Evolutionary conservation across 257 asterid species (phyloP), one percentile per base, ranked within the genome.

Genomic region (Jaltomata sinuosa): DNA sequence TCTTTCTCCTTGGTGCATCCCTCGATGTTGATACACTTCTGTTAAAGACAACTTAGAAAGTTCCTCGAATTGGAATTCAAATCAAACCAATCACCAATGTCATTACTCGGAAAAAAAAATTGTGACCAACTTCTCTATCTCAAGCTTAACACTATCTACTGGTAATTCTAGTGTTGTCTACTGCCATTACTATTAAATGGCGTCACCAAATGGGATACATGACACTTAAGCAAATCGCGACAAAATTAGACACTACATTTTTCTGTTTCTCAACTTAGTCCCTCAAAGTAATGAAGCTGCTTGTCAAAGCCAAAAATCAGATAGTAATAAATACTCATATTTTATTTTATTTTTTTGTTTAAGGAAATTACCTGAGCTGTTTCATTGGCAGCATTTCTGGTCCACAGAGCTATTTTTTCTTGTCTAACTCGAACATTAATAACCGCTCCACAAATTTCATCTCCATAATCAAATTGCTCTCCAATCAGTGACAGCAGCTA

Each of bases 381-480:
- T 90, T 95, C 98, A 95, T 93, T 94, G 22, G 91, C 84, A 85
- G 99, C 98, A 92, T 97, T 93, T 92, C 93, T 97, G 38, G 99
- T 97, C 99, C 98, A 97, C 31, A 94, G 16, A 84, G 96, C 61
- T 85, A 95, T 91, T 88, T 88, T 95, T 78, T 97, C 99, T 88
- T 93, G 93, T 91, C 76, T 95, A 72, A 31, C 38, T 86, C 98
- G 91, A 74, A 95, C 93, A 89, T 89, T 95, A 82, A 95, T 93
- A 88, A 97, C 98, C 16, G 97, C 99, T 86, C 99, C 99, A 89
- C 99, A 97, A 47, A 97, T 97, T 83, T 97, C 99, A 87, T 95
- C 98, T 84, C 98, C 98, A 86, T 92, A 62, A 79, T 95, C 94
- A 87, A 97, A 97, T 87, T 97, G 98, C 85, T 97, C 99, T 45